Percentiles rank a stretch among this genome's conserved stretches.
Evolutionary conservation across 2,329 filamentous ascomycete species (phyloP).

Genomic region (Colletotrichum horii): DNA sequence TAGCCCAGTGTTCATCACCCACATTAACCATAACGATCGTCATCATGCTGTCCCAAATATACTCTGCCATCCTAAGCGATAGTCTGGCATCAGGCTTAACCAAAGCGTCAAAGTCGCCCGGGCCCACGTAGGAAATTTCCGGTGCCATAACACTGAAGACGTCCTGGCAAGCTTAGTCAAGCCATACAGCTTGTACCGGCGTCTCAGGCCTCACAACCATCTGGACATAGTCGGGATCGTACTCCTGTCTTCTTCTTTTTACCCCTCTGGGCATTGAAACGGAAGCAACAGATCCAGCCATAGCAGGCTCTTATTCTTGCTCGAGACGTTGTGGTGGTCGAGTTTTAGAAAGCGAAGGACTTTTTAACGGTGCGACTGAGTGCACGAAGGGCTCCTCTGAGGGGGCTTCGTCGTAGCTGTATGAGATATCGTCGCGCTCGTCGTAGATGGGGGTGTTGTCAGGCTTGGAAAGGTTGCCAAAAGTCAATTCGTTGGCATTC

Average conservation of each 20-base stretch:
- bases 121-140: neutral
- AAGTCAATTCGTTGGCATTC: neutral
- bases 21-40: neutral
- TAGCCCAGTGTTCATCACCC: neutral
- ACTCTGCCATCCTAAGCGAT: neutral
- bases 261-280: neutral
- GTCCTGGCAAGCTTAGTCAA: neutral
- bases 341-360: neutral
- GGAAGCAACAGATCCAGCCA: neutral
- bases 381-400: neutral
- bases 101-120: neutral
- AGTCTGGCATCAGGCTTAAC: neutral
- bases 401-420: too few species aligned
- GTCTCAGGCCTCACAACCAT: neutral
- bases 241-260: neutral
- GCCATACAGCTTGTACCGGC: neutral
- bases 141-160: neutral
- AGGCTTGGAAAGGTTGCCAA: neutral
- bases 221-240: neutral
- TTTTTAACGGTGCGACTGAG: neutral
- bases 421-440: neutral
- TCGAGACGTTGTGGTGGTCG: neutral
- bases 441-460: neutral
- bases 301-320: neutral
- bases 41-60: neutral